Evolutionary conservation across 441 rosid species (phyloP), one percentile per base, ranked within the genome.

Genomic region (Populus tomentosa): DNA sequence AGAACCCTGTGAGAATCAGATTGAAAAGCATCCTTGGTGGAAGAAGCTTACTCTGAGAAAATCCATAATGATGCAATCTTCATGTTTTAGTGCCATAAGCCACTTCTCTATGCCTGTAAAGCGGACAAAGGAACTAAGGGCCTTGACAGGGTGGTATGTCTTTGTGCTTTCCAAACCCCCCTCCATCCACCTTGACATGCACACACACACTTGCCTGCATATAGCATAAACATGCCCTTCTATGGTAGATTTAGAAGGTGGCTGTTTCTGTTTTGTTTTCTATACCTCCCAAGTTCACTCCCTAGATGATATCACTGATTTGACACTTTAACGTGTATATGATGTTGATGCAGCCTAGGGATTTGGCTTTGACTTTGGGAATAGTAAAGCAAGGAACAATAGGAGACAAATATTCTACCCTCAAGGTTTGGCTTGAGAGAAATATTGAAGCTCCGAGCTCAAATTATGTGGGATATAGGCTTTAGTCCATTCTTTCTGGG

Each of bases 121-220:
- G 80, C 91, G 97, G 84, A 92, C 92, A 64, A 91, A 88, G 88
- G 99, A 94, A 79, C 80, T 96, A 50, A 92, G 91, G 80, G 92
- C 94, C 83, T 84, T 96, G 82, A 85, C 87, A 1, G 99, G 97
- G 72, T 96, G 99, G 98, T 96, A 91, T 66, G 90, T 78, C 21
- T 87, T 77, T 73, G 14, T 75, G 64, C 79, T 80, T 77, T 77
- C 32, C 10, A 21, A 32, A 68, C 21, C 61, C n/a, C 21, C 61
- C n/a, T 16, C n/a, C 21, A 5, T 2, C n/a, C 21, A 53, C 61
- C 61, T 1, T 16, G n/a, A 65, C 32, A 30, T 1, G 20, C 33
- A 1, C 18, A 1, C 21, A 53, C 68, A 38, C 72, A 26, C 50
- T 65, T 68, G 35, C 75, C 36, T 79, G 78, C 61, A 62, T 62